These are phyloP conservation scores for Phytophthora pluvialis DNA, from an alignment of 352 stramenopile species.

Conservation along the genomic window DNA sequence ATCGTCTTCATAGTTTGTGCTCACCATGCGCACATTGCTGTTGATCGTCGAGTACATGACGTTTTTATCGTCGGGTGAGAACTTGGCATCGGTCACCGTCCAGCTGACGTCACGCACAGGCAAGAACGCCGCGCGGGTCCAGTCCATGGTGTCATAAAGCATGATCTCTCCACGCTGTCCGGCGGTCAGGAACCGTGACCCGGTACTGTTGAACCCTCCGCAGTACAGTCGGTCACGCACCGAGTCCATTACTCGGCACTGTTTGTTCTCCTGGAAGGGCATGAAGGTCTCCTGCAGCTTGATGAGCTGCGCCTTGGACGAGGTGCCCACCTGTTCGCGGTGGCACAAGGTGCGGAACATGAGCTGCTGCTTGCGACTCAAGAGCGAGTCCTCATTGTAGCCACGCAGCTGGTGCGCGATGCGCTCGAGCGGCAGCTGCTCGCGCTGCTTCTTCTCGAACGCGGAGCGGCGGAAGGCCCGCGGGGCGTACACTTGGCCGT, in stretches of 20 bases:
- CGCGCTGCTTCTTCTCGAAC: slow-evolving; percentile 62
- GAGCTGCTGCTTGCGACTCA: slow-evolving; percentile 32
- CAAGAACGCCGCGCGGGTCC: slow-evolving; percentile 53
- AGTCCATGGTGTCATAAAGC: slow-evolving; percentile 78
- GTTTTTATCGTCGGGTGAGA: slow-evolving; percentile 70
- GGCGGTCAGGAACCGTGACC: slow-evolving; percentile 70
- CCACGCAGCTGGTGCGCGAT: slow-evolving; percentile 73
- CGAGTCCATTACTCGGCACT: slow-evolving; percentile 74
- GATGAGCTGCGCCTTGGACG: slow-evolving; percentile 66
- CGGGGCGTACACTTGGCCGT: slow-evolving; percentile 62
- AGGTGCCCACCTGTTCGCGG: slow-evolving; percentile 70
- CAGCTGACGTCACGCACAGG: slow-evolving; percentile 80
- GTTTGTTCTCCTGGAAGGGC: slow-evolving; percentile 82
- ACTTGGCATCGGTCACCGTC: slow-evolving; percentile 88
- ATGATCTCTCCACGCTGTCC: slow-evolving; percentile 73
- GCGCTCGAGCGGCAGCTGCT: slow-evolving; percentile 53
- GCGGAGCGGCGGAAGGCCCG: slow-evolving; percentile 68
- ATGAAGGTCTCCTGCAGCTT: slow-evolving; percentile 84
- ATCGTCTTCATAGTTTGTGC: slow-evolving; percentile 59
- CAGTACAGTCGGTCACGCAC: slow-evolving; percentile 81
- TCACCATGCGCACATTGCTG: slow-evolving; percentile 85
- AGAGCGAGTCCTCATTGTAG: slow-evolving; percentile 44
- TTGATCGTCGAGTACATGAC: slow-evolving; percentile 86
- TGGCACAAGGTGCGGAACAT: slow-evolving; percentile 73
- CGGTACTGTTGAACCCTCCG: slow-evolving; percentile 77